Evolutionary conservation across 441 rosid species (phyloP).

Genomic region (Rhodomyrtus psidioides): DNA sequence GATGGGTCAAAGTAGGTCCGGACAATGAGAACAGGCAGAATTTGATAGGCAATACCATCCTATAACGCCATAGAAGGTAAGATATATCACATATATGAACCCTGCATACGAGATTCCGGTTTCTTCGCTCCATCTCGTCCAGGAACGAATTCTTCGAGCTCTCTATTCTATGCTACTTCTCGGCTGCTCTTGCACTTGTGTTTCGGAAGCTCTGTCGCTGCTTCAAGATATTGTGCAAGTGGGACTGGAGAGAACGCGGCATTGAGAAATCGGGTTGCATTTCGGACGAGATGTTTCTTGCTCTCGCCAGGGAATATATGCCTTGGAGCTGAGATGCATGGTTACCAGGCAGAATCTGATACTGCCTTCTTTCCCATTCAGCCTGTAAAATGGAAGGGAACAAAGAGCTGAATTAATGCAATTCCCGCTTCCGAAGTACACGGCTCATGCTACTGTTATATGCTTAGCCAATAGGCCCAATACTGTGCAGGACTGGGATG

Average conservation of each 20-base stretch:
- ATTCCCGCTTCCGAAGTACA: not conserved
- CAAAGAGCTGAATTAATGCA: not conserved
- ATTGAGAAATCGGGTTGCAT: not conserved
- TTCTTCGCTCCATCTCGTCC: not conserved
- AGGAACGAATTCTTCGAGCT: not conserved
- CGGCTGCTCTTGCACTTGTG: not conserved
- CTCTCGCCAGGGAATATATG: not conserved
- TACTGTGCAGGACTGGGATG: not conserved
- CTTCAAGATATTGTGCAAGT: not conserved
- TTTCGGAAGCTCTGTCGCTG: not conserved
- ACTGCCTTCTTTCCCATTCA: not conserved
- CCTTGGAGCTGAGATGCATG: not conserved
- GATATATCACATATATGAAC: not conserved
- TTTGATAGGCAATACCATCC: not conserved
- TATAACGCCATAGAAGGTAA: not conserved
- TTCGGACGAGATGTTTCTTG: not conserved
- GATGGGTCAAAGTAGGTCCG: not conserved
- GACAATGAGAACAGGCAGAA: not conserved
- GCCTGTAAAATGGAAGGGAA: not conserved
- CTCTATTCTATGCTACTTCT: not conserved
- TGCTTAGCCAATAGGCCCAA: not conserved
- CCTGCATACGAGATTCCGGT: not conserved
- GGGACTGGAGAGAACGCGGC: not conserved
- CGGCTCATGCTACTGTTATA: not conserved
- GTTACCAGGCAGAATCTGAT: not conserved